Base-by-base conservation (phyloP, 176 grass and related monocot genomes). In the Aegilops longissima region DNA sequence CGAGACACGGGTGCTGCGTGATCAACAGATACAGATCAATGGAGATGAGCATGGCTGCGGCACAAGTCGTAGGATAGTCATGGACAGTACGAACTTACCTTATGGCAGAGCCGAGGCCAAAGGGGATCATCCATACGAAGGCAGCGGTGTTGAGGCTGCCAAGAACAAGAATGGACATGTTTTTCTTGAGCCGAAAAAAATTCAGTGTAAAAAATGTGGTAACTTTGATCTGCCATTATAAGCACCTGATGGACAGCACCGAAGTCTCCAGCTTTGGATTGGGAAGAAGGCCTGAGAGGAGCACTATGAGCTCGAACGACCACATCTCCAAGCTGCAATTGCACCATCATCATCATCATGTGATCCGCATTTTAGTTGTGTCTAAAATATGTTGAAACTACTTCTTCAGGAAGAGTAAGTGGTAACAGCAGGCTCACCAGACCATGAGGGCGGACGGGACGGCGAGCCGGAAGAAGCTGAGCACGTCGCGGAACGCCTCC, bases 1-100 rank as follows among this genome's bases (percentile, higher is more conserved):
- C 5, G 92, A 97, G 40, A 97, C 92, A 9, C 94, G 87, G 4
- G 94, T 97, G 61, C 94, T 97, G 40, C 42, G 21, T 40, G 16
- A 25, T 18, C 10, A 27, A 12, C 6, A 3, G 24, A 69, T 11
- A 20, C 5, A 47, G 6, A 27, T 27, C 13, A 25, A 25, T 25
- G 25, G 25, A 25, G 49, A 58, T 58, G 59, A 36, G 1, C 12
- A 66, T 12, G 25, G 25, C 38, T n/a, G 4, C 29, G 16, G 3
- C 21, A 42, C 36, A 64, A 16, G 24, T 13, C 1, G 36, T 29
- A 31, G 1, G 1, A 44, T 58, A 42, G 2, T 8, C 11, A 8
- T 23, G 34, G 20, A 40, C 9, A 25, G 25, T 25, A 25, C 25
- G 25, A 25, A 25, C 44, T 45, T 27, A 88, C 87, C 87, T 84